Base-by-base conservation (phyloP, 139 green algal genomes). In the Auxenochlorella pyrenoidosa region DNA sequence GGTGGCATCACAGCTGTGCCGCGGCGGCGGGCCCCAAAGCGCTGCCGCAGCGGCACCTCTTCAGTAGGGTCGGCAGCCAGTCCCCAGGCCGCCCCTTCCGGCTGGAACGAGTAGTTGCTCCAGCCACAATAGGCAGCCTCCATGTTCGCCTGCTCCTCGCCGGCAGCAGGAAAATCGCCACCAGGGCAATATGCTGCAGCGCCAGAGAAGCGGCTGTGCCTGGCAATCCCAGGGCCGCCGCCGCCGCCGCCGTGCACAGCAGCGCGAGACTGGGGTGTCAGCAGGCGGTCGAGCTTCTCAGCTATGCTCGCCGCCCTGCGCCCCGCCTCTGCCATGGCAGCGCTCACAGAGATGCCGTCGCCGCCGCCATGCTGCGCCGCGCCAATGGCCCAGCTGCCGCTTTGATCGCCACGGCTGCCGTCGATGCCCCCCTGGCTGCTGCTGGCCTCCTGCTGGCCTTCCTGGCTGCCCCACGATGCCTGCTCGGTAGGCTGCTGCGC, bases 271-370 rank as follows among this genome's bases (percentile, higher is more conserved):
- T 83, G 58, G 1, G 75, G 73, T 0, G 75, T 88, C 19, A 83
- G 75, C 59, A 83, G 41, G 15, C 73, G 54, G 58, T 83, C 84
- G 3, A 88, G 59, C 40, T 77, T 75, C 8, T 65, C 72, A n/a
- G 84, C 84, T 28, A 88, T 88, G 84, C 59, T 83, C 32, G 84
- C 84, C 13, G 84, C 84, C 43, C 79, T 85, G 75, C 76, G 58
- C 26, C 73, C 41, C 21, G 73, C 85, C 63, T 89, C 73, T 47
- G 76, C 85, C 85, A 85, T 87, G 1, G 51, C 70, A 26, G 72
- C 83, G 28, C 70, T 47, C 51, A 54, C 71, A 15, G 83, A 19
- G 54, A 22, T 72, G 80, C 40, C 15, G 80, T 28, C 30, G 65
- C 82, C 43, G 68, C 21, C 78, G 10, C 18, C 38, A 32, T 59